Conservation (phyloP, 73 alveolate species). For the Uronychia setigera region DNA sequence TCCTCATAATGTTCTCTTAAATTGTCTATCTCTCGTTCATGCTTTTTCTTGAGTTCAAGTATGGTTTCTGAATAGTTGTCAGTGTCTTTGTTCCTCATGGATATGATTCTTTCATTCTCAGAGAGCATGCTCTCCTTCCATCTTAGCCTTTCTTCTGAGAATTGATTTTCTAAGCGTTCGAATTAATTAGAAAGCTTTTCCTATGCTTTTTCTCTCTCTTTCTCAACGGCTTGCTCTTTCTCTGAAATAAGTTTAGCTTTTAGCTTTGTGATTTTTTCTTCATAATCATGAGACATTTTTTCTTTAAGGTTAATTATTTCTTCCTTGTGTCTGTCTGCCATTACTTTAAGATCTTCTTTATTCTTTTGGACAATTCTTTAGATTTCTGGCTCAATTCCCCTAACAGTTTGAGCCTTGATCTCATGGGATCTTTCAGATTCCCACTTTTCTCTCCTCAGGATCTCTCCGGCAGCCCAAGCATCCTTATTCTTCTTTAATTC, state of each 20-base stretch:
- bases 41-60: neutral
- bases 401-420: slow-evolving; percentile 90
- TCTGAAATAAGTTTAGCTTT: slow-evolving; percentile 85
- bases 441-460: slow-evolving; percentile 92
- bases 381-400: slow-evolving; percentile 96
- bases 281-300: slow-evolving; percentile 76
- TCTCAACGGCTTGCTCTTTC: slow-evolving; percentile 85
- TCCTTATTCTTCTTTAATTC: slow-evolving; percentile 93
- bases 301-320: slow-evolving; percentile 72
- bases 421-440: slow-evolving; percentile 90
- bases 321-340: slow-evolving; percentile 73
- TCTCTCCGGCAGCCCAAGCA: slow-evolving; percentile 93
- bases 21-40: slow-evolving; percentile 31
- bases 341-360: slow-evolving; percentile 80
- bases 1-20: slow-evolving; percentile 22
- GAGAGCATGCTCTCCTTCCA: slow-evolving; percentile 41
- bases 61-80: slow-evolving; percentile 37
- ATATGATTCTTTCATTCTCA: slow-evolving; percentile 48
- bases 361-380: slow-evolving; percentile 84
- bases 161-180: slow-evolving; percentile 65
- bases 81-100: slow-evolving; percentile 37
- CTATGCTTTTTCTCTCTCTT: slow-evolving; percentile 81
- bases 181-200: slow-evolving; percentile 65
- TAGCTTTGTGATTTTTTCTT: slow-evolving; percentile 74
- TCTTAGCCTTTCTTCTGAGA: slow-evolving; percentile 52